These are phyloP conservation scores for Avena insularis DNA, from an alignment of 176 grass and related monocot genomes.

Conservation along the genomic window DNA sequence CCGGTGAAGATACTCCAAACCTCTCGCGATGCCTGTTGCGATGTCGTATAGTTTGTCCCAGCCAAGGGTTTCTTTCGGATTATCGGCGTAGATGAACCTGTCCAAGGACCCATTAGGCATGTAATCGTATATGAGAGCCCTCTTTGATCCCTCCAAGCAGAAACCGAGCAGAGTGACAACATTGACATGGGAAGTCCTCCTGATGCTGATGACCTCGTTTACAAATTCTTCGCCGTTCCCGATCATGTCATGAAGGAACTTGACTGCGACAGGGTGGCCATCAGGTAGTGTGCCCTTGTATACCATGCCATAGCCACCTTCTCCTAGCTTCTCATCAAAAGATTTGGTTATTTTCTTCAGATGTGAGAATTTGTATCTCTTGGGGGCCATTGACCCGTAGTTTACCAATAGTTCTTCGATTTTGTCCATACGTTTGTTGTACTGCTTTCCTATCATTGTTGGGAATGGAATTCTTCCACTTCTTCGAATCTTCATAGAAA, in stretches of 20 bases:
- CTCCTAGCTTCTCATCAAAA: slow-evolving; percentile 41
- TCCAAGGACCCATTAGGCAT: slow-evolving; percentile 9
- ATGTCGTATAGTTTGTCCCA: slow-evolving; percentile 52
- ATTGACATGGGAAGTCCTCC: slow-evolving; percentile 4
- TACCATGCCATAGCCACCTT: not conserved
- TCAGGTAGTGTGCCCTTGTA: not conserved
- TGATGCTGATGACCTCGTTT: slow-evolving; percentile 12
- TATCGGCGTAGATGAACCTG: not conserved
- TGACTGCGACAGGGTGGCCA: not conserved
- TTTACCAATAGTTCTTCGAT: slow-evolving; percentile 20
- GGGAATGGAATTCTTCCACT: not conserved
- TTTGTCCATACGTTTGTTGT: not conserved
- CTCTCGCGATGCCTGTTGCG: slow-evolving; percentile 34
- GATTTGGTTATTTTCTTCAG: slow-evolving; percentile 31
- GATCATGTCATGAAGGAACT: not conserved
- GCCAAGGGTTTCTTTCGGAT: slow-evolving; percentile 17
- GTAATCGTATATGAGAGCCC: slow-evolving; percentile 15
- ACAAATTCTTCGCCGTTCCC: not conserved
- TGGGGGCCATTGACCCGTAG: slow-evolving; percentile 34
- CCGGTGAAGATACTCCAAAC: slow-evolving; percentile 25
- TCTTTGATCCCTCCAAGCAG: slow-evolving; percentile 15
- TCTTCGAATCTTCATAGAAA: not conserved
- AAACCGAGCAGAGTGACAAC: slow-evolving; percentile 19
- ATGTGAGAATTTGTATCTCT: slow-evolving; percentile 32
- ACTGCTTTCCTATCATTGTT: not conserved